These are phyloP conservation scores for Datisca glomerata DNA, from an alignment of 306 rosid species.

Conservation along the genomic window DNA sequence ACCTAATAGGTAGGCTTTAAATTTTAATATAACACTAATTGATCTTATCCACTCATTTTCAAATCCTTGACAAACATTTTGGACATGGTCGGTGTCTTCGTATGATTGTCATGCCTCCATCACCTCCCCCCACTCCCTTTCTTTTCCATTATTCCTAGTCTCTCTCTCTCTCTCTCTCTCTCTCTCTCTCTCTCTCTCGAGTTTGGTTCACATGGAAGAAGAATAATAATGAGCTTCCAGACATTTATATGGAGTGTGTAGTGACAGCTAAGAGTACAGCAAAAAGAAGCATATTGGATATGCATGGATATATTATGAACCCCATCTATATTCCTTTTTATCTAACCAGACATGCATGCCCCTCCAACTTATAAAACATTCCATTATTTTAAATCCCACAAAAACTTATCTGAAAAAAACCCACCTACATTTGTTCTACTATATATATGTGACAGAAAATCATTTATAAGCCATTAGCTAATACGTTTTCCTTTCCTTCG, in stretches of 20 bases:
- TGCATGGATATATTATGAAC: too few relatives aligned
- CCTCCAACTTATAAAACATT: too few relatives aligned
- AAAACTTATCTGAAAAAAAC: too few relatives aligned
- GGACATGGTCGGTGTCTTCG: conserved; percentile 40
- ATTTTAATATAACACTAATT: background rate
- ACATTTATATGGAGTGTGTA: conserved; percentile 49
- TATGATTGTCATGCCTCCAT: conserved; percentile 35
- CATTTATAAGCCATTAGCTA: too few relatives aligned
- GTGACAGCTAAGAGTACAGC: conserved; percentile 42
- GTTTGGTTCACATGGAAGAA: conserved; percentile 49
- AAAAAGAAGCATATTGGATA: conserved; percentile 12
- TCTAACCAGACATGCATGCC: too few relatives aligned
- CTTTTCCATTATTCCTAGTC: background rate
- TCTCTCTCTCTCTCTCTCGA: conserved; percentile 4
- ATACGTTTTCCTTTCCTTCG: too few relatives aligned
- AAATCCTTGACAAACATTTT: too few relatives aligned
- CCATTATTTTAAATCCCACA: too few relatives aligned
- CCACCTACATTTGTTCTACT: too few relatives aligned
- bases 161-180: conserved; percentile 15
- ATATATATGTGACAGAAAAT: too few relatives aligned
- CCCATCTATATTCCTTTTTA: too few relatives aligned
- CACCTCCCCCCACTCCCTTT: background rate
- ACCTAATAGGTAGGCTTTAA: too few relatives aligned
- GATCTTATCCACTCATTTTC: conserved; percentile 24
- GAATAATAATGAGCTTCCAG: conserved; percentile 62